Conservation (phyloP, 768 basidiomycete species). For the Collybiopsis luxurians region DNA sequence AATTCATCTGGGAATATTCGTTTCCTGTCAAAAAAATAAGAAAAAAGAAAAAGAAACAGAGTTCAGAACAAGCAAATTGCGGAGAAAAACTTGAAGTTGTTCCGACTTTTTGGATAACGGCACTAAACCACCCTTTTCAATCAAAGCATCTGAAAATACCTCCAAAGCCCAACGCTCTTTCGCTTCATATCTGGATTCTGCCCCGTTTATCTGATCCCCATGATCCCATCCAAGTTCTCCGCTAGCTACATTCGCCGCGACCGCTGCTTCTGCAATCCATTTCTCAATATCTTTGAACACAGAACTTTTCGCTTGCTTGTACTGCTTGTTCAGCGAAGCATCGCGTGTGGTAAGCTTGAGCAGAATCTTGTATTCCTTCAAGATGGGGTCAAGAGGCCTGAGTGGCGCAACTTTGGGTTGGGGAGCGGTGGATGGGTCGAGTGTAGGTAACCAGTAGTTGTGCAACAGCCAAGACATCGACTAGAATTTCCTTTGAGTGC, state of each 20-base stretch:
- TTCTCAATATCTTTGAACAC: conserved; percentile 65
- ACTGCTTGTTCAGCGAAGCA: conserved; percentile 50
- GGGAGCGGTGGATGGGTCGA: conserved; percentile 47
- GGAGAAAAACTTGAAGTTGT: too few species aligned
- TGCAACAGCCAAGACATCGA: conserved; percentile 80
- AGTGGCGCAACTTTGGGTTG: conserved; percentile 31
- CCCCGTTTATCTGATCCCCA: conserved; percentile 21
- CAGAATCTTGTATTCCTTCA: conserved; percentile 73
- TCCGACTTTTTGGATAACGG: conserved; percentile 90
- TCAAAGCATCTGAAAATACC: conserved; percentile 58
- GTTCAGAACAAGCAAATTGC: conserved; percentile 38
- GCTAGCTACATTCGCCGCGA: conserved; percentile 51
- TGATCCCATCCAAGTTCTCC: conserved; percentile 49
- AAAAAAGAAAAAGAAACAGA: conserved; percentile 44
- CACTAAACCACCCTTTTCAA: conserved; percentile 73
- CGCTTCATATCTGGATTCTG: conserved; percentile 36
- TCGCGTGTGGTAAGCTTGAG: conserved; percentile 65
- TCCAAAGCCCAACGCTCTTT: conserved; percentile 71
- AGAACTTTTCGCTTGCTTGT: conserved; percentile 47
- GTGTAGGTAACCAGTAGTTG: conserved; percentile 80
- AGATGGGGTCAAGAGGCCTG: conserved; percentile 60
- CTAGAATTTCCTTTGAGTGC: conserved; percentile 33
- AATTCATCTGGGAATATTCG: conserved; percentile 37
- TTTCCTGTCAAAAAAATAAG: conserved; percentile 42
- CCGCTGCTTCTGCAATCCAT: conserved; percentile 75